Base-by-base conservation (phyloP, 2,329 filamentous ascomycete species). In the Penicillium sp. region DNA sequence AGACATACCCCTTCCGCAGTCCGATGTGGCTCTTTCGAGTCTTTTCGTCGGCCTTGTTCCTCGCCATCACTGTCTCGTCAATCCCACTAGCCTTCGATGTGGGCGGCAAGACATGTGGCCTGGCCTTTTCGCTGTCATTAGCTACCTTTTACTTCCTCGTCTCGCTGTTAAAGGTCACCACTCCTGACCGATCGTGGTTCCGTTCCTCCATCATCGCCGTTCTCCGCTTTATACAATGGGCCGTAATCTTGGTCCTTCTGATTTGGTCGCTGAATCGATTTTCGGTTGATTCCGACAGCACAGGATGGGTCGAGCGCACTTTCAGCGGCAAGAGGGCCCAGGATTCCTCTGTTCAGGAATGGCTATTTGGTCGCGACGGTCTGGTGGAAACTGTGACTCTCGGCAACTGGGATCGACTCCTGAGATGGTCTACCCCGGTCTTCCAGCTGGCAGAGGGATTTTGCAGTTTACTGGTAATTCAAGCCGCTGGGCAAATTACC, bases 11-110 rank as follows among this genome's bases (percentile, higher is more conserved):
- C 50, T 36, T 30, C 50, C 33, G 41, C 44, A 50, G 55, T 57
- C 65, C 79, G 76, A 96, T 96, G 90, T 91, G 88, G 88, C 82
- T 93, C 75, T 85, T 92, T 75, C 87, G 88, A 73, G 83, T 88
- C 73, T 72, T 92, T 66, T 90, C 90, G 70, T 90, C 90, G 77
- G 82, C 88, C 71, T 77, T 90, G 76, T 97, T 97, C 78, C 86
- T 97, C 67, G 83, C 92, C 76, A 89, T 89, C 77, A 91, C 97
- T 74, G 87, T 97, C 71, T 89, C 97, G 72, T 96, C 91, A 60
- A 94, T 99, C 72, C 94, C 94, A 59, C 87, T 99, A 72, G 90
- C 93, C 69, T 97, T 97, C 79, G 94, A 99, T 84, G 93, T 97
- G 69, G 94, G 94, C 72, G 94, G 94, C 60, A 88, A 91, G 69